Conservation (phyloP, 352 stramenopile species). For the Pythium myriotylum region DNA sequence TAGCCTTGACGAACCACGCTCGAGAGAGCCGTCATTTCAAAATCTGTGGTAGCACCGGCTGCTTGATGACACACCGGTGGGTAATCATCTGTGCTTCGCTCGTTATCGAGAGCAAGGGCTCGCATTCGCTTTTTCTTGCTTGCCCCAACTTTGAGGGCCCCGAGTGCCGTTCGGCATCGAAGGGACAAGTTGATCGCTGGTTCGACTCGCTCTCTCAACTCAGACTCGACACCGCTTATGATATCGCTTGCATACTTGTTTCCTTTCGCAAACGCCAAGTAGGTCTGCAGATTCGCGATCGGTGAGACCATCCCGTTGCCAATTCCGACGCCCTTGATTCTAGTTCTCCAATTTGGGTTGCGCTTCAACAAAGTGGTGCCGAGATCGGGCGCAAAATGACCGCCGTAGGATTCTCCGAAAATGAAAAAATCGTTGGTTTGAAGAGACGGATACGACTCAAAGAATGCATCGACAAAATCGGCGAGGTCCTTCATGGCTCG, state of each 20-base stretch:
- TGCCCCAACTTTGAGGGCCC: too few relatives aligned
- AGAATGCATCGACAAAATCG: conserved; percentile 65
- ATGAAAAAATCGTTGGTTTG: conserved; percentile 86
- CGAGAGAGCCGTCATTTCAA: conserved; percentile 18
- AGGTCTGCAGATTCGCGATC: conserved; percentile 45
- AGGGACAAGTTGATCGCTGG: conserved; percentile 3
- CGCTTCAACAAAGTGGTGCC: conserved; percentile 70
- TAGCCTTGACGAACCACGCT: conserved; percentile 29
- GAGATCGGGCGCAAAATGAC: conserved; percentile 94
- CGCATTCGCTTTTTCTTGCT: conserved; percentile 1
- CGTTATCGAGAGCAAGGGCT: conserved; percentile 7
- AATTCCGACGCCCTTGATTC: conserved; percentile 85
- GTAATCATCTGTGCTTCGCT: conserved; percentile 1
- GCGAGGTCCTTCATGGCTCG: conserved; percentile 47
- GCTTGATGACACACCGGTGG: conserved; percentile 32
- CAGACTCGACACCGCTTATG: conserved; percentile 14
- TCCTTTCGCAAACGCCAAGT: conserved; percentile 46
- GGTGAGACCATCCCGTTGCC: conserved; percentile 79
- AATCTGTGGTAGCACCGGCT: conserved; percentile 14
- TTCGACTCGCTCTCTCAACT: conserved; percentile 2
- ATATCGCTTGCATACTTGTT: conserved; percentile 53
- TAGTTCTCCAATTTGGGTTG: conserved; percentile 29
- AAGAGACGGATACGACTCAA: conserved; percentile 40
- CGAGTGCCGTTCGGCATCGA: conserved; percentile 1
- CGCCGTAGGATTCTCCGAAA: conserved; percentile 94